Evolutionary conservation across 768 basidiomycete species (phyloP).

Genomic region (Tubosaeta sp.): DNA sequence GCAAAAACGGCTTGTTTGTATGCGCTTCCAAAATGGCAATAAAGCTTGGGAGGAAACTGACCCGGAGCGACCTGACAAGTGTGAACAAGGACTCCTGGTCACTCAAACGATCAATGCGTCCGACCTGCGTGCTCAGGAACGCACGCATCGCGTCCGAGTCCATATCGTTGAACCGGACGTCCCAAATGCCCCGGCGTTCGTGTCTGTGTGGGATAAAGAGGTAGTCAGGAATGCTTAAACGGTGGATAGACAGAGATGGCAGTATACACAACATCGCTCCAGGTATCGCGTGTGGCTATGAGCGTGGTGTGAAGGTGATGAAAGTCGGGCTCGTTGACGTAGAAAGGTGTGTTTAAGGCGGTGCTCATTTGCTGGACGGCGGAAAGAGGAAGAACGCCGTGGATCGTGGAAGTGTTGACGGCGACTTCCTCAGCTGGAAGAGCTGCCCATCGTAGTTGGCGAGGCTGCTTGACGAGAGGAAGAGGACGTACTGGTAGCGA

Average conservation of each 20-base stretch:
- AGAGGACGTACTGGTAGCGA: background rate
- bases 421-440: constrained; percentile 21
- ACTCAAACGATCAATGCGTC: constrained; percentile 10
- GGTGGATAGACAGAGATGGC: constrained; percentile 33
- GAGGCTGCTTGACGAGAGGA: background rate
- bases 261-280: constrained; percentile 23
- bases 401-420: constrained; percentile 18
- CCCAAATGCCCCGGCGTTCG: constrained; percentile 52
- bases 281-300: constrained; percentile 40
- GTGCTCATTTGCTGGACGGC: constrained; percentile 24
- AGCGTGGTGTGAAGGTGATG: constrained; percentile 44
- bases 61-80: constrained; percentile 39
- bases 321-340: constrained; percentile 45
- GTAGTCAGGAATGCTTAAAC: constrained; percentile 52
- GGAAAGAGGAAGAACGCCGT: constrained; percentile 12
- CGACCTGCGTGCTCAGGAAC: constrained; percentile 16
- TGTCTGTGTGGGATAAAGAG: constrained; percentile 48
- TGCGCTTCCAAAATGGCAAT: constrained; percentile 40
- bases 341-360: constrained; percentile 39
- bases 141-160: constrained; percentile 25
- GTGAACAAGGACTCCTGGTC: constrained; percentile 39
- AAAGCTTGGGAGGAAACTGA: constrained; percentile 46
- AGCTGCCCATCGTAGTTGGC: background rate
- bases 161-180: constrained; percentile 57
- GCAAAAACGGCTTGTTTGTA: constrained; percentile 25